These are phyloP conservation scores for Hanseniaspora meyeri DNA, from an alignment of 805 yeast genomes.

Conservation along the genomic window DNA sequence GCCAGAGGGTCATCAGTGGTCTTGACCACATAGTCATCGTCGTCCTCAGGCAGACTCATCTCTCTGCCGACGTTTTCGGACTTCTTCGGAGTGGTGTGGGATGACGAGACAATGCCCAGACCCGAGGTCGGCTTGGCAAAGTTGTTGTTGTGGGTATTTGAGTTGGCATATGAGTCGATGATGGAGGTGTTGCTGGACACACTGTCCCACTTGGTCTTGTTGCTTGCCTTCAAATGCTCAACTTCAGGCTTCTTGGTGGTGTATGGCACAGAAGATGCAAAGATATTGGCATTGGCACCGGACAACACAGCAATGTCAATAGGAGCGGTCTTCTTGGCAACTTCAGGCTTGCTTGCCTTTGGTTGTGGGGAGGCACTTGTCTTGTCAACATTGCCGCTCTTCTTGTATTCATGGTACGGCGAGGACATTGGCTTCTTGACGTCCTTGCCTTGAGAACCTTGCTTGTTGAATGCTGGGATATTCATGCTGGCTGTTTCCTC, in stretches of 20 bases:
- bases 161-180: conserved; percentile 11
- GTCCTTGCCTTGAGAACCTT: background rate
- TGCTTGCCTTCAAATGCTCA: background rate
- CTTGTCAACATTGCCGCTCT: background rate
- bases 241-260: background rate
- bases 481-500: background rate
- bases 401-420: conserved; percentile 9
- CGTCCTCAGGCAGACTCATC: background rate
- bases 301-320: conserved; percentile 7
- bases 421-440: background rate
- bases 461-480: background rate
- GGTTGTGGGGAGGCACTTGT: background rate
- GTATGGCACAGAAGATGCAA: conserved; percentile 6
- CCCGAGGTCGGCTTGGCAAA: conserved; percentile 13
- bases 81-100: conserved; percentile 4
- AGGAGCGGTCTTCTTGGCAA: background rate
- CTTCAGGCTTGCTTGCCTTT: background rate
- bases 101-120: conserved; percentile 6
- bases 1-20: conserved; percentile 17
- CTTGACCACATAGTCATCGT: conserved; percentile 8
- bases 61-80: background rate
- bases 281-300: conserved; percentile 5
- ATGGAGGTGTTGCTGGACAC: conserved; percentile 4
- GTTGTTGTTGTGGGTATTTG: background rate
- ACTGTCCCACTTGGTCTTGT: background rate